Base-by-base conservation (phyloP, 1,284 basidiomycete species). In the Flammula alnicola region DNA sequence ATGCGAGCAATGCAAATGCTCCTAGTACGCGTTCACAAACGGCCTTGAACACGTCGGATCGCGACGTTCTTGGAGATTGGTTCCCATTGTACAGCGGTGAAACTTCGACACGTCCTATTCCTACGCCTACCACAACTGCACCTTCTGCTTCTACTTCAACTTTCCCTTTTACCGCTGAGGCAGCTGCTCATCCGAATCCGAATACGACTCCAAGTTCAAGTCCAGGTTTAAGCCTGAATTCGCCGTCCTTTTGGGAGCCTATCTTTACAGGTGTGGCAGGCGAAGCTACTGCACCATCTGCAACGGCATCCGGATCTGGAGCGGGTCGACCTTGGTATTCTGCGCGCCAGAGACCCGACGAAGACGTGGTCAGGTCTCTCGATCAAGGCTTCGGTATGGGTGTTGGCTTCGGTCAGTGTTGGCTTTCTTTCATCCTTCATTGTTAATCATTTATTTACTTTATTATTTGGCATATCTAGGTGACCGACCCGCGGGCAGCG, bases 281-380 rank as follows among this genome's bases (percentile, higher is more conserved):
- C n/a, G 41, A 29, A 37, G 6, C 14, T 8, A 31, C 29, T 37
- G 12, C 25, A 7, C 5, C 36, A 11, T 5, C 32, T 17, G 20
- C 38, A 40, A 25, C 16, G 10, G 23, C 23, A 40, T 20, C 19
- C 14, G 5, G 16, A 6, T 12, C 38, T 14, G 17, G 22, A 25
- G 5, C 10, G 17, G 31, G 17, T 12, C 31, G 31, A 16, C 31
- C 31, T 16, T 32, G n/a, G 31, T 16, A 32, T 10, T 32, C n/a
- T 32, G n/a, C 17, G 31, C 43, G 43, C 23, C 33, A 46, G 17
- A 11, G 30, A 9, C 26, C 49, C 27, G 49, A 51, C 22, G 31
- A 41, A 9, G 41, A 19, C 38, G 46, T 36, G 26, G 40, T 44
- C 19, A 52, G 51, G 42, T 47, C 35, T 19, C 22, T 44, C 35